These are phyloP conservation scores for Diplotaxis tenuifolia DNA, from an alignment of 345 rosid genomes.

Conservation along the genomic window DNA sequence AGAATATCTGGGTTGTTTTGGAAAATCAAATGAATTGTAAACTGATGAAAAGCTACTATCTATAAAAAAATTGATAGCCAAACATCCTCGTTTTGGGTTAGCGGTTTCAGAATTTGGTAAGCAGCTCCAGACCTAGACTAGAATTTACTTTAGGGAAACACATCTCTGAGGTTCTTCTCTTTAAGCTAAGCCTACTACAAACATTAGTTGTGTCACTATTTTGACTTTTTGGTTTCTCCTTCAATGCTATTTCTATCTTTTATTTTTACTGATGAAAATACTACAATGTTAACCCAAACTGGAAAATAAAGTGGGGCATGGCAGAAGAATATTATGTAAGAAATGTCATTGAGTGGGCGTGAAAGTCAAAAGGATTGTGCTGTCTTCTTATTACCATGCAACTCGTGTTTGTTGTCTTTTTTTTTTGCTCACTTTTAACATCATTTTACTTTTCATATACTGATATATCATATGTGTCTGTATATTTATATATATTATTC, in stretches of 20 bases:
- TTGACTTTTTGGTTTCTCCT: constrained; percentile 17
- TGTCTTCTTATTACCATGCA: constrained; percentile 10
- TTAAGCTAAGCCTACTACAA: constrained; percentile 10
- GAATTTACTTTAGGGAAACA: constrained; percentile 11
- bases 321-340: background rate
- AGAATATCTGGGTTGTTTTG: background rate
- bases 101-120: constrained; percentile 24
- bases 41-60: background rate
- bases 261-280: constrained; percentile 11
- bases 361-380: constrained; percentile 12
- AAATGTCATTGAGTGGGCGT: constrained; percentile 5
- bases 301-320: background rate
- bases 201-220: constrained; percentile 10
- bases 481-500: background rate
- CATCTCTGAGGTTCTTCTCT: background rate
- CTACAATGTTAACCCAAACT: background rate
- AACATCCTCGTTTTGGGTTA: constrained; percentile 18
- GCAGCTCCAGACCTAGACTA: constrained; percentile 7
- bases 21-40: constrained; percentile 1
- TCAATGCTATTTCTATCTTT: background rate
- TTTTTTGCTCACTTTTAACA: background rate
- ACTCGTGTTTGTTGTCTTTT: background rate
- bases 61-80: no score
- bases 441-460: background rate
- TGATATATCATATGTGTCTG: background rate